Percentiles rank a stretch among this genome's conserved stretches.
Conservation (phyloP, 371 early-diverging fungal species). For the Nematocida ausubeli region DNA sequence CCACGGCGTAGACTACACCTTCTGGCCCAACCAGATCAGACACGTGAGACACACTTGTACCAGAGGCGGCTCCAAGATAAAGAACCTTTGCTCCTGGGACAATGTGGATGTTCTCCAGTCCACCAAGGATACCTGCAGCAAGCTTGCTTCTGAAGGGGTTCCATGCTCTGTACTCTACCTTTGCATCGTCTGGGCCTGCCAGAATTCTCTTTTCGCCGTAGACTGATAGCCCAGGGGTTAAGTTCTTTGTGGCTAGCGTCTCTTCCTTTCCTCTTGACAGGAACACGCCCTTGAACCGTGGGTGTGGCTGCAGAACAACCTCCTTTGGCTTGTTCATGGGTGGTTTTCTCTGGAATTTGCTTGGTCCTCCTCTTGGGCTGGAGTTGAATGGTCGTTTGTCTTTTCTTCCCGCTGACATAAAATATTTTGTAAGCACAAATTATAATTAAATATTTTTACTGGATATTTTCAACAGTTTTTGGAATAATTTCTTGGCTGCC, state of each 20-base stretch:
- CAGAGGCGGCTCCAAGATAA: conserved; percentile 94
- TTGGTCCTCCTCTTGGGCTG: not conserved
- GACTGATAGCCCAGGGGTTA: conserved; percentile 92
- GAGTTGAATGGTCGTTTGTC: not conserved
- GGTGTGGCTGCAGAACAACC: conserved; percentile 84
- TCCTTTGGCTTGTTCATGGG: conserved; percentile 46
- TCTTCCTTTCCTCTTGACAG: conserved; percentile 97
- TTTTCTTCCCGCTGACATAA: conserved; percentile 44
- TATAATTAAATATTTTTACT: not conserved
- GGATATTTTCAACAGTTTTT: too few relatives aligned
- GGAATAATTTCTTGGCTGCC: too few relatives aligned
- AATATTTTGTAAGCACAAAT: conserved; percentile 3
- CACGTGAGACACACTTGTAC: conserved; percentile 99
- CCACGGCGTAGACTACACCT: conserved; percentile 88
- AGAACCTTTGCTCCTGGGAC: conserved; percentile 93
- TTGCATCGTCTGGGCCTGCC: conserved; percentile 83
- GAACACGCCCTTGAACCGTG: conserved; percentile 90
- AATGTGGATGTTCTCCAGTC: conserved; percentile 91
- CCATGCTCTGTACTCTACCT: conserved; percentile 99
- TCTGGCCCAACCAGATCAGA: conserved; percentile 95
- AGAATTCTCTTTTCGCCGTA: conserved; percentile 97
- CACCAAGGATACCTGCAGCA: conserved; percentile 97
- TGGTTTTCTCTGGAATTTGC: conserved; percentile 27
- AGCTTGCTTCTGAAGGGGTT: conserved; percentile 99
- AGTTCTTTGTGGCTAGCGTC: conserved; percentile 90